Conservation (phyloP, 352 stramenopile genomes). For the Phytopythium delawarense region DNA sequence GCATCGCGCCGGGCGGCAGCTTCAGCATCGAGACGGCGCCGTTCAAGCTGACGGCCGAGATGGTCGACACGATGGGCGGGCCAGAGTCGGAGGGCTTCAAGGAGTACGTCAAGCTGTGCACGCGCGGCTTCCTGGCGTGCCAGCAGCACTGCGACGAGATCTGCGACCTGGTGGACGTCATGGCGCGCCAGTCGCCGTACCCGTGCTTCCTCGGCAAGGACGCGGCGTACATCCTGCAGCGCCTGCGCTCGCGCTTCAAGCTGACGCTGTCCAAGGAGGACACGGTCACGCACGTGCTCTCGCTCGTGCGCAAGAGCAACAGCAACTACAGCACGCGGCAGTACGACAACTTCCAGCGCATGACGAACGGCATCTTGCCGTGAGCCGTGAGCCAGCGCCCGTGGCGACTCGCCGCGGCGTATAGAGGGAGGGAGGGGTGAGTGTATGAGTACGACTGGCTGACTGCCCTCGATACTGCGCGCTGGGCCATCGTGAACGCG, state of each 20-base stretch:
- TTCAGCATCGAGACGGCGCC: conserved; percentile 98
- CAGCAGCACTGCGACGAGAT: conserved; percentile 95
- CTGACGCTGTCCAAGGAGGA: conserved; percentile 84
- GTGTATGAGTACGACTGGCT: neutral
- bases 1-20: conserved; percentile 97
- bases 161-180: conserved; percentile 96
- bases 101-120: conserved; percentile 97
- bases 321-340: conserved; percentile 91
- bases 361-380: conserved; percentile 91
- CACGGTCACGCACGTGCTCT: conserved; percentile 87
- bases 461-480: neutral
- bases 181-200: conserved; percentile 94
- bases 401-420: neutral
- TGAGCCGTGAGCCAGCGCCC: too few species aligned
- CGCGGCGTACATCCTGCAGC: conserved; percentile 79
- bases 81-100: conserved; percentile 90
- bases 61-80: conserved; percentile 97
- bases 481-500: neutral
- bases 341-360: conserved; percentile 94
- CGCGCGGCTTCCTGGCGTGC: conserved; percentile 95
- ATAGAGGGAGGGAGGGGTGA: neutral
- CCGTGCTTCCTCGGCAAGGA: conserved; percentile 93
- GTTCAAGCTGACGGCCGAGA: conserved; percentile 99
- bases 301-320: conserved; percentile 90
- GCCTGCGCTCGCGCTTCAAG: conserved; percentile 87